Percentiles rank a stretch among this genome's conserved stretches.
phyloP scores from a whole-genome alignment of 192 early-diverging fungal species.

The Entomortierella beljakovae region DNA sequence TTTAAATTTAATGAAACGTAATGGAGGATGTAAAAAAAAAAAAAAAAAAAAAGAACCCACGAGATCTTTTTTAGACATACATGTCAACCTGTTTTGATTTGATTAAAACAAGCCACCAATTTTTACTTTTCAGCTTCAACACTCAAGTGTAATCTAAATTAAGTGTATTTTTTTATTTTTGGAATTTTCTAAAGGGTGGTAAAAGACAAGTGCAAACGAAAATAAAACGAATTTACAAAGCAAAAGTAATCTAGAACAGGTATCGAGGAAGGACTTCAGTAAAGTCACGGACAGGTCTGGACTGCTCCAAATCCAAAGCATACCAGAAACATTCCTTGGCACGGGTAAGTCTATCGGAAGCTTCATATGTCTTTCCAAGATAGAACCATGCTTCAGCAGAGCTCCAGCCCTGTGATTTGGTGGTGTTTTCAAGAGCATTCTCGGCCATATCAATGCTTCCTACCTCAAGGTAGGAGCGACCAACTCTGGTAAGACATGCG shows the following conservation, averaged over 20 bases:
- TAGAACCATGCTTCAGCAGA: slow-evolving; percentile 73
- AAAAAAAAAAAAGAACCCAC: too few species aligned
- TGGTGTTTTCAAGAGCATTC: slow-evolving; percentile 61
- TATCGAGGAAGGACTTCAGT: slow-evolving; percentile 19
- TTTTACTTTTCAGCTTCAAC: background rate
- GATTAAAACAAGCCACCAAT: background rate
- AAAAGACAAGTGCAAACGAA: too few species aligned
- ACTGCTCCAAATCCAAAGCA: slow-evolving; percentile 67
- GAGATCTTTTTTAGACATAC: background rate
- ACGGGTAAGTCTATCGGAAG: slow-evolving; percentile 48
- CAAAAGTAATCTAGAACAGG: slow-evolving; percentile 18
- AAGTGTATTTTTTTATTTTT: background rate
- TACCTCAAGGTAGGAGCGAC: slow-evolving; percentile 56
- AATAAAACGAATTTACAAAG: background rate
- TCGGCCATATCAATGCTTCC: slow-evolving; percentile 62
- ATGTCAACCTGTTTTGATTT: background rate
- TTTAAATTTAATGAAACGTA: background rate
- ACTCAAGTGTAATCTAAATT: background rate
- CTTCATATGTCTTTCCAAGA: slow-evolving; percentile 61
- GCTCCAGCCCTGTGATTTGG: slow-evolving; percentile 67
- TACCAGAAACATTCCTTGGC: slow-evolving; percentile 71
- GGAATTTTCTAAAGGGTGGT: too few species aligned
- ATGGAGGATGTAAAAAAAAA: slow-evolving; percentile 1
- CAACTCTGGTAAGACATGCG: slow-evolving; percentile 57
- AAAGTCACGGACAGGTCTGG: slow-evolving; percentile 56